phyloP scores from a whole-genome alignment of 2,329 filamentous ascomycete genomes.

The Atkinsonella hypoxylon region DNA sequence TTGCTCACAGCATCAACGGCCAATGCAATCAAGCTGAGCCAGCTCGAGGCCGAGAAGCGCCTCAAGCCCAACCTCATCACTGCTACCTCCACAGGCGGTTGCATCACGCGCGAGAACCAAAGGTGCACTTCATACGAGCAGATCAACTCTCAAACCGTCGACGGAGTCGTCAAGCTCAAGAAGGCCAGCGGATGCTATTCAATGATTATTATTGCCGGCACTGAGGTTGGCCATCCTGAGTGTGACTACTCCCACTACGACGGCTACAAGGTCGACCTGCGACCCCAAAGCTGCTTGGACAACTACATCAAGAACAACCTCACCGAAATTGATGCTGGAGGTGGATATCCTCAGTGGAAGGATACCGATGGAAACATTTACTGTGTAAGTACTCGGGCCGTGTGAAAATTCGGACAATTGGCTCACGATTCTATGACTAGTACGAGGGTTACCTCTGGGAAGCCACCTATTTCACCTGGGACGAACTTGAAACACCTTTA shows the following conservation, averaged over 20 bases:
- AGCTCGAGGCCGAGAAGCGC: constrained; percentile 10
- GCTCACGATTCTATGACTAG: constrained; percentile 1
- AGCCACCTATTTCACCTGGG: constrained; percentile 5
- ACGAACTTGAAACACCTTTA: no score
- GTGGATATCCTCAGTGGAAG: constrained; percentile 13
- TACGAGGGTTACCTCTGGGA: constrained; percentile 14
- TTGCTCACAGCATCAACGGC: not conserved
- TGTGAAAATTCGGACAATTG: not conserved
- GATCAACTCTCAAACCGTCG: constrained; percentile 13
- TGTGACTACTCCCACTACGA: constrained; percentile 7
- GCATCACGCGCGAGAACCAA: constrained; percentile 10
- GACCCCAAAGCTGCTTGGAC: constrained; percentile 10
- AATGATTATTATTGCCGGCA: constrained; percentile 13
- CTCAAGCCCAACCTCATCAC: constrained; percentile 13
- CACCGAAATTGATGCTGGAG: constrained; percentile 11
- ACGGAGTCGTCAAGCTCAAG: constrained; percentile 15
- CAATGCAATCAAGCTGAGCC: constrained; percentile 9
- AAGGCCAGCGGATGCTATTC: constrained; percentile 11
- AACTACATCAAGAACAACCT: constrained; percentile 13
- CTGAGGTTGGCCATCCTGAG: constrained; percentile 14
- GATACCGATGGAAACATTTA: constrained; percentile 15
- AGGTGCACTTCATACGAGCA: constrained; percentile 15
- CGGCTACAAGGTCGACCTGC: constrained; percentile 16
- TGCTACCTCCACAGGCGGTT: constrained; percentile 12
- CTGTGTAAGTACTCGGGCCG: constrained; percentile 10